These are phyloP conservation scores for Nissolia schottii DNA, from an alignment of 306 rosid genomes.

Conservation along the genomic window DNA sequence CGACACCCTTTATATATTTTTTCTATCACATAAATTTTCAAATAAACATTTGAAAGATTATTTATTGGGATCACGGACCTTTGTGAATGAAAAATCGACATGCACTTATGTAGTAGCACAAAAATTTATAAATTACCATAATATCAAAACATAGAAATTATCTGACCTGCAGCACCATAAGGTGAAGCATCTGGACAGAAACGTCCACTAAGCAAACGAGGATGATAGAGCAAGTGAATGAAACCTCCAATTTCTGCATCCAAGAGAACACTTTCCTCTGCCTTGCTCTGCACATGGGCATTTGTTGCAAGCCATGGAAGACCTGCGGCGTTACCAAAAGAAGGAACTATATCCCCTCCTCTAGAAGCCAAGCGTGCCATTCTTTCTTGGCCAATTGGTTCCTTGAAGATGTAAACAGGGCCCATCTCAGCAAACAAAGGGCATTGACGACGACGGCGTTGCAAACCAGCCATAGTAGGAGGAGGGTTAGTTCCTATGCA, in stretches of 20 bases:
- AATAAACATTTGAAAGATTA: constrained; percentile 2
- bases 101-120: background rate
- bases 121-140: constrained; percentile 6
- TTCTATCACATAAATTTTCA: background rate
- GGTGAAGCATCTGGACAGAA: constrained; percentile 99
- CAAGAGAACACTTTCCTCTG: constrained; percentile 77
- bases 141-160: constrained; percentile 30
- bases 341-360: constrained; percentile 91
- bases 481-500: constrained; percentile 99
- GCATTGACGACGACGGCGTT: constrained; percentile 97
- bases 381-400: constrained; percentile 85
- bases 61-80: background rate
- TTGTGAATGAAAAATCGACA: background rate
- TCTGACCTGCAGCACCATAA: constrained; percentile 82
- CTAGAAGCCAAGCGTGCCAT: constrained; percentile 87
- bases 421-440: constrained; percentile 99
- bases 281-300: constrained; percentile 55
- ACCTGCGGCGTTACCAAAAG: constrained; percentile 94
- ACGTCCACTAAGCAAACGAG: constrained; percentile 84
- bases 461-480: constrained; percentile 99
- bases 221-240: constrained; percentile 93
- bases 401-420: constrained; percentile 91
- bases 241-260: constrained; percentile 91
- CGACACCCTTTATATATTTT: too few species aligned
- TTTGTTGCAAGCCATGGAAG: constrained; percentile 86